Evolutionary conservation across 345 rosid species (phyloP).

Genomic region (Ceriops zippeliana): DNA sequence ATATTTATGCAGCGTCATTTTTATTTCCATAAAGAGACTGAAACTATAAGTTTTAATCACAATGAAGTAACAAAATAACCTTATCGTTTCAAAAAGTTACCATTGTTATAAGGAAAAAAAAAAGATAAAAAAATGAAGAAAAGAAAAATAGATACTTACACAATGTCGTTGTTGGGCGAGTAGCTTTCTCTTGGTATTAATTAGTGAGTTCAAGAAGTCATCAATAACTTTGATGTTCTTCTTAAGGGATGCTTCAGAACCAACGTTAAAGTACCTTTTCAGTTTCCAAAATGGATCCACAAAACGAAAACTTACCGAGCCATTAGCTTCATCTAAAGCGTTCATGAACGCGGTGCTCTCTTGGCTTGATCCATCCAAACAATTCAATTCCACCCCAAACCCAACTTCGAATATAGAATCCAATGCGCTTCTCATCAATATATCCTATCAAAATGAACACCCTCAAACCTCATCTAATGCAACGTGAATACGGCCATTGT

Average conservation of each 20-base stretch:
- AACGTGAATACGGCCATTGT: no score
- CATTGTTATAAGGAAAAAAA: no score
- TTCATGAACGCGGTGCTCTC: constrained; percentile 13
- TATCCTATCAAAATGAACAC: constrained; percentile 12
- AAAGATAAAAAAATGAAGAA: no score
- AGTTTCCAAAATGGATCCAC: constrained; percentile 23
- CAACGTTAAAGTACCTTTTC: constrained; percentile 26
- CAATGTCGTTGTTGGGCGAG: not conserved
- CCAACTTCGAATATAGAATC: constrained; percentile 24
- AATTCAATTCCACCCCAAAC: constrained; percentile 27
- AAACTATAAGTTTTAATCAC: no score
- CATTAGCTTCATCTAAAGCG: constrained; percentile 21
- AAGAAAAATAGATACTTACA: not conserved
- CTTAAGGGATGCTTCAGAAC: constrained; percentile 20
- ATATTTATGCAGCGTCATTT: no score
- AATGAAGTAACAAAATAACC: no score
- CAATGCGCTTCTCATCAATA: constrained; percentile 22
- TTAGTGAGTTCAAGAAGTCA: constrained; percentile 18
- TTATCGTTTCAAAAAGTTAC: no score
- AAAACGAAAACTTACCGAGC: not conserved
- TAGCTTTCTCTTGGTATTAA: constrained; percentile 5
- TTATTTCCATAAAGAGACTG: no score
- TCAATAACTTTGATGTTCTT: constrained; percentile 21
- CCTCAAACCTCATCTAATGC: not conserved
- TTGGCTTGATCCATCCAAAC: constrained; percentile 15